Conservation (phyloP, 805 yeast species). For the Barnettozyma wickerhamii region DNA sequence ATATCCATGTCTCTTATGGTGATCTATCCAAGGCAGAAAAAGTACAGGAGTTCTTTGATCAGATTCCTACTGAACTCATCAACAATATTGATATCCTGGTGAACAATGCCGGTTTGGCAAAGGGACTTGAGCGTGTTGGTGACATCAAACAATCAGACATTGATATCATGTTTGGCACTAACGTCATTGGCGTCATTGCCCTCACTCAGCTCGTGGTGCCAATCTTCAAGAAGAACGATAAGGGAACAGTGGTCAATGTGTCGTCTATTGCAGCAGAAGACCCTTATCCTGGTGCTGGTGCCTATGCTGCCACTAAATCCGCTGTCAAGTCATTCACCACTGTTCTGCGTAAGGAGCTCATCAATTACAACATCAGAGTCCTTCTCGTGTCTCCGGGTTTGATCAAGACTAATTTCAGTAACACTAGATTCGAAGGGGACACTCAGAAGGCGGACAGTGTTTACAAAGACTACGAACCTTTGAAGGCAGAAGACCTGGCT, state of each 20-base stretch:
- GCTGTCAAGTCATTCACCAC: constrained; percentile 69
- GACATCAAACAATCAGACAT: constrained; percentile 57
- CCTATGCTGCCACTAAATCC: constrained; percentile 71
- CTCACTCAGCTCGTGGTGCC: constrained; percentile 71
- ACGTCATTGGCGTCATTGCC: constrained; percentile 78
- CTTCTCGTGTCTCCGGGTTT: constrained; percentile 62
- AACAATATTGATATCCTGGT: constrained; percentile 57
- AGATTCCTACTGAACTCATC: constrained; percentile 47
- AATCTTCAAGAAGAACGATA: constrained; percentile 62
- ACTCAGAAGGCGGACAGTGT: constrained; percentile 46
- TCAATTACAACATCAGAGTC: constrained; percentile 60
- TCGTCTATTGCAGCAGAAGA: constrained; percentile 78
- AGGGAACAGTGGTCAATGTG: constrained; percentile 65
- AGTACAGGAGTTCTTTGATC: constrained; percentile 44
- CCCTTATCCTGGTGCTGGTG: constrained; percentile 58
- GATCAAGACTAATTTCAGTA: constrained; percentile 57
- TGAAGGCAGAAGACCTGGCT: constrained; percentile 54
- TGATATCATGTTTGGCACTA: constrained; percentile 74
- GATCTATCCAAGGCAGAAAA: constrained; percentile 54
- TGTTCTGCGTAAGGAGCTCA: constrained; percentile 66
- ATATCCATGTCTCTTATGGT: constrained; percentile 37
- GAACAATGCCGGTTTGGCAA: constrained; percentile 74
- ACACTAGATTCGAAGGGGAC: constrained; percentile 56
- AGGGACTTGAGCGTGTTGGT: constrained; percentile 77
- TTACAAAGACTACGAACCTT: constrained; percentile 51